phyloP scores from a whole-genome alignment of 176 grass and related monocot genomes.

The Eremochloa ophiuroides region DNA sequence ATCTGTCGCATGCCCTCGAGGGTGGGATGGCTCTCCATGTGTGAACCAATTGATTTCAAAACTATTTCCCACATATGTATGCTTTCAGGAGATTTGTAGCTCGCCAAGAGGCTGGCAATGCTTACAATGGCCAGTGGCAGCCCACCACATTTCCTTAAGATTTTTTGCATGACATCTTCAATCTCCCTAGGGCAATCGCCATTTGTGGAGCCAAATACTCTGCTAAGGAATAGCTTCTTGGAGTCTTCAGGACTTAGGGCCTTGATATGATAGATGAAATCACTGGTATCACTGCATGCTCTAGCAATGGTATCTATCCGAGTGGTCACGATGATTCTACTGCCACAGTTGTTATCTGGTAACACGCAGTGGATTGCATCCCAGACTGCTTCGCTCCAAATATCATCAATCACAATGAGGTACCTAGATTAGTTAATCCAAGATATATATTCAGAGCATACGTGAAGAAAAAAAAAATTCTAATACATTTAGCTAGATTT shows the following conservation, averaged over 20 bases:
- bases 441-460: too few relatives aligned
- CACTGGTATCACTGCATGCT: not conserved
- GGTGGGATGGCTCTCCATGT: too few relatives aligned
- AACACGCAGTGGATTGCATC: not conserved
- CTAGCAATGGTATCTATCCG: not conserved
- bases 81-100: not conserved
- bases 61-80: not conserved
- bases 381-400: not conserved
- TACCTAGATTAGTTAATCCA: not conserved
- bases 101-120: not conserved
- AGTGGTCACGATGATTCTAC: conserved; percentile 7
- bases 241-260: not conserved
- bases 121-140: conserved; percentile 10
- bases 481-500: too few relatives aligned
- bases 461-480: too few relatives aligned
- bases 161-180: rapidly evolving
- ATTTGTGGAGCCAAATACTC: not conserved
- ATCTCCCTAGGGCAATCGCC: not conserved
- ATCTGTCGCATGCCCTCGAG: too few relatives aligned
- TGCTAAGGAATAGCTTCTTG: not conserved
- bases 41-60: not conserved
- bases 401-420: conserved; percentile 9
- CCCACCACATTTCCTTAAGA: conserved; percentile 1
- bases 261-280: not conserved
- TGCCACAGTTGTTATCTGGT: not conserved